Percentiles rank a stretch among this genome's conserved stretches.
Conservation (phyloP, 1,284 basidiomycete genomes). For the Porodaedalea pini region DNA sequence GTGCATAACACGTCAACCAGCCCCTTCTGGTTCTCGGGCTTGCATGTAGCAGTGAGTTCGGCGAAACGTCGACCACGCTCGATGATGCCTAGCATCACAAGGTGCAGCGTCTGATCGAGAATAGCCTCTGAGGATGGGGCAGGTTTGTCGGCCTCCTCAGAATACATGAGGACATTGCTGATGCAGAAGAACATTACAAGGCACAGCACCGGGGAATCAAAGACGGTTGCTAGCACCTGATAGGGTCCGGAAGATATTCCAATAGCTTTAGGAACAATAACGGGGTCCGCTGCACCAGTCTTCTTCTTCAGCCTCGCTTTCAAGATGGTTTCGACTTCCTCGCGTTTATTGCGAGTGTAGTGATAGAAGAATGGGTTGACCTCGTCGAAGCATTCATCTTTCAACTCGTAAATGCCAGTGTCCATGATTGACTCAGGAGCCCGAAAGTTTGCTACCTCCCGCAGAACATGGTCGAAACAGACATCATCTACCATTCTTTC, state of each 20-base stretch:
- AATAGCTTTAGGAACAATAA: constrained; percentile 72
- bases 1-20: constrained; percentile 72
- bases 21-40: constrained; percentile 56
- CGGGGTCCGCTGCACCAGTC: constrained; percentile 58
- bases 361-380: constrained; percentile 97
- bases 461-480: constrained; percentile 79
- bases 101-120: constrained; percentile 83
- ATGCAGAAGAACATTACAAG: constrained; percentile 79
- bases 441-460: constrained; percentile 80
- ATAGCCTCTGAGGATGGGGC: constrained; percentile 82
- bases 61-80: constrained; percentile 67
- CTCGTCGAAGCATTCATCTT: constrained; percentile 79
- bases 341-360: constrained; percentile 91
- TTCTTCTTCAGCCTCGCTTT: constrained; percentile 67
- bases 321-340: constrained; percentile 87
- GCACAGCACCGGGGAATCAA: constrained; percentile 65
- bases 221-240: constrained; percentile 50
- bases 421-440: constrained; percentile 78
- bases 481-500: constrained; percentile 87
- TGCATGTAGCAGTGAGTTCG: constrained; percentile 47
- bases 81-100: constrained; percentile 78
- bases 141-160: constrained; percentile 51
- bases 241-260: constrained; percentile 68
- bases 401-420: constrained; percentile 84
- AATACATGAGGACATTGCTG: constrained; percentile 62